Evolutionary conservation across 352 stramenopile species (phyloP).

Genomic region (Thraustochytrium sp.): DNA sequence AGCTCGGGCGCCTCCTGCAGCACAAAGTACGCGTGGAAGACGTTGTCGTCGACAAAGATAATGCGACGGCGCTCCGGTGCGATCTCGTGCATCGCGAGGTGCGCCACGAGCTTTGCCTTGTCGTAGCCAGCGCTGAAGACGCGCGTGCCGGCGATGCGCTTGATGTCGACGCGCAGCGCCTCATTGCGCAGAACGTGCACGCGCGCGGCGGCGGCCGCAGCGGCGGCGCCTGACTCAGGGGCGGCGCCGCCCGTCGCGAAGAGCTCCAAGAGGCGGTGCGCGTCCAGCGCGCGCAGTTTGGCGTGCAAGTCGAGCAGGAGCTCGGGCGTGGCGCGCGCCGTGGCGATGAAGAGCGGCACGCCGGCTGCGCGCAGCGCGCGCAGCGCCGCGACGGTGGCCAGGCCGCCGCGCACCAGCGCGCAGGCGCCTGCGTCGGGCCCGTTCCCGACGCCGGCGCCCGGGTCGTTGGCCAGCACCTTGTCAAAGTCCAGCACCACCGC

Average conservation of each 20-base stretch:
- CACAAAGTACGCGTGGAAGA: conserved; percentile 38
- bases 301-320: background rate
- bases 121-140: conserved; percentile 23
- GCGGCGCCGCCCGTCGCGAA: background rate
- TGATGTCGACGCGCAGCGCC: background rate
- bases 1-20: background rate
- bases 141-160: background rate
- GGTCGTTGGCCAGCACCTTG: conserved; percentile 16
- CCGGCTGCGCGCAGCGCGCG: background rate
- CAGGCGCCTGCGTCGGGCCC: background rate
- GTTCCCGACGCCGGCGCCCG: background rate
- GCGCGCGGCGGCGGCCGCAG: background rate
- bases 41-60: conserved; percentile 33
- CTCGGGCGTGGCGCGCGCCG: background rate
- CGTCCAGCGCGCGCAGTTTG: background rate
- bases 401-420: background rate
- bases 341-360: conserved; percentile 26
- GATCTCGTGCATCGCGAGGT: background rate
- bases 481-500: conserved; percentile 31
- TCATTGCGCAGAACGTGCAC: conserved; percentile 10
- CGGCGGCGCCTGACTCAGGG: background rate
- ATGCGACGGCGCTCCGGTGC: background rate
- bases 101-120: conserved; percentile 22
- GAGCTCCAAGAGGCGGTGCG: background rate
- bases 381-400: background rate